Conservation (phyloP, 2,329 filamentous ascomycete genomes). For the Gnomoniopsis sp. region DNA sequence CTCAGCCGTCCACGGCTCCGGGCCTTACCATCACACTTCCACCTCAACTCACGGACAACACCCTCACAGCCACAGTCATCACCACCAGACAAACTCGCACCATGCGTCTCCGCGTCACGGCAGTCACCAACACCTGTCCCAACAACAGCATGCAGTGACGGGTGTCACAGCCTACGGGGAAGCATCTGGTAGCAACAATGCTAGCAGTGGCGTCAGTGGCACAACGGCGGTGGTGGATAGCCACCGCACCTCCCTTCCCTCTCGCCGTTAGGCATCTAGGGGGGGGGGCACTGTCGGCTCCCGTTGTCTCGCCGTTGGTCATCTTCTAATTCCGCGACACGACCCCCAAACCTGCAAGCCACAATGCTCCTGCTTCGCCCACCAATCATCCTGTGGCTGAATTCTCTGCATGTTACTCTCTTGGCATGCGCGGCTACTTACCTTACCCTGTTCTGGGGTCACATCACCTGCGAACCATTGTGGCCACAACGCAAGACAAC, state of each 20-base stretch:
- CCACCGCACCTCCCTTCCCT: slow-evolving; percentile 11
- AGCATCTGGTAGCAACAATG: slow-evolving; percentile 10
- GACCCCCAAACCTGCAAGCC: not conserved
- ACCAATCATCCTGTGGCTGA: not conserved
- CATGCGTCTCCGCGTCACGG: slow-evolving; percentile 10
- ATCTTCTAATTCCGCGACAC: not conserved
- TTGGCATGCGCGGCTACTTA: not conserved
- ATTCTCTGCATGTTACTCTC: not conserved
- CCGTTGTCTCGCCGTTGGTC: not conserved
- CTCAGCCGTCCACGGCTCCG: not conserved
- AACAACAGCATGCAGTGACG: slow-evolving; percentile 11
- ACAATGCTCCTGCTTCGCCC: not conserved
- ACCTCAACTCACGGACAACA: slow-evolving; percentile 7
- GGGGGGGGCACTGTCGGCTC: not conserved
- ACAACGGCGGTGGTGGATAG: slow-evolving; percentile 11
- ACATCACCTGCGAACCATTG: slow-evolving; percentile 3
- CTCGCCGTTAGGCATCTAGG: slow-evolving; percentile 7
- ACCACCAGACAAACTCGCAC: slow-evolving; percentile 4
- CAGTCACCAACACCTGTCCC: slow-evolving; percentile 7
- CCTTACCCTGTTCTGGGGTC: not conserved
- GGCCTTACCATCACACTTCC: not conserved
- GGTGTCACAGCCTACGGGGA: slow-evolving; percentile 16
- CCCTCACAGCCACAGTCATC: slow-evolving; percentile 4
- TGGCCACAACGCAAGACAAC: not conserved
- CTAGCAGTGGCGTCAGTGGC: slow-evolving; percentile 6